A percentile compares a stretch with the other conserved stretches of the same genome.
Conservation (phyloP, 495 filamentous ascomycete species). For the Corynascus novoguineensis region DNA sequence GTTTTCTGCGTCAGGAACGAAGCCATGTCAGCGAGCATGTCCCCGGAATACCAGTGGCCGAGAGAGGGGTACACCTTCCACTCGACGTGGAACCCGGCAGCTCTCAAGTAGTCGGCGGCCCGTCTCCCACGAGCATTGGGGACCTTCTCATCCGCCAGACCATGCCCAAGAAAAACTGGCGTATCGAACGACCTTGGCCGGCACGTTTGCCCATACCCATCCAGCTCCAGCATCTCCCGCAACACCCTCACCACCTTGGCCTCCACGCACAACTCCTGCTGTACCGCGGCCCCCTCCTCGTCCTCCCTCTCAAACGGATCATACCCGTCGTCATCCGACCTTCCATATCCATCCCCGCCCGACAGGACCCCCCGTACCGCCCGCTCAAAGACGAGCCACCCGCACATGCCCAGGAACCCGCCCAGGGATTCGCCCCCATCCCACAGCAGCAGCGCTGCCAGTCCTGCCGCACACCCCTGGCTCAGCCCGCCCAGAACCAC, state of each 20-base stretch:
- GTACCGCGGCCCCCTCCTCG: conserved; percentile 19
- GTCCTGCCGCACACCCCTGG: conserved; percentile 49
- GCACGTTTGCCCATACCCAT: neutral
- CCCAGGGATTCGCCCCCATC: conserved; percentile 29
- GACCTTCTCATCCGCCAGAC: conserved; percentile 44
- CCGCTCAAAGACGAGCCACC: conserved; percentile 47
- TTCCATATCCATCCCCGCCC: neutral
- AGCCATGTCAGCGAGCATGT: conserved; percentile 45
- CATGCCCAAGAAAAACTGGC: conserved; percentile 50
- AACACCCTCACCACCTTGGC: conserved; percentile 19
- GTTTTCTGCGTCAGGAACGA: conserved; percentile 27
- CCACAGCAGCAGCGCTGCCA: conserved; percentile 39
- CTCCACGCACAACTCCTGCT: conserved; percentile 17
- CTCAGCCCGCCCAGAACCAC: conserved; percentile 51
- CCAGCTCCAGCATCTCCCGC: conserved; percentile 22
- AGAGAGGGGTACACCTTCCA: conserved; percentile 44
- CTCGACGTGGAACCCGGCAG: conserved; percentile 33
- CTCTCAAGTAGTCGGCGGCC: conserved; percentile 31
- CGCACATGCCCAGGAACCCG: conserved; percentile 50
- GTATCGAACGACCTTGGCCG: conserved; percentile 14
- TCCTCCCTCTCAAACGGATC: conserved; percentile 27
- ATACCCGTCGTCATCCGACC: conserved; percentile 18
- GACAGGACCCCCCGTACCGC: conserved; percentile 28
- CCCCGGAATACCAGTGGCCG: conserved; percentile 50
- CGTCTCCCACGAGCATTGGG: conserved; percentile 33